Conservation (phyloP, 139 green algal genomes). For the Chlamydomonas applanata region DNA sequence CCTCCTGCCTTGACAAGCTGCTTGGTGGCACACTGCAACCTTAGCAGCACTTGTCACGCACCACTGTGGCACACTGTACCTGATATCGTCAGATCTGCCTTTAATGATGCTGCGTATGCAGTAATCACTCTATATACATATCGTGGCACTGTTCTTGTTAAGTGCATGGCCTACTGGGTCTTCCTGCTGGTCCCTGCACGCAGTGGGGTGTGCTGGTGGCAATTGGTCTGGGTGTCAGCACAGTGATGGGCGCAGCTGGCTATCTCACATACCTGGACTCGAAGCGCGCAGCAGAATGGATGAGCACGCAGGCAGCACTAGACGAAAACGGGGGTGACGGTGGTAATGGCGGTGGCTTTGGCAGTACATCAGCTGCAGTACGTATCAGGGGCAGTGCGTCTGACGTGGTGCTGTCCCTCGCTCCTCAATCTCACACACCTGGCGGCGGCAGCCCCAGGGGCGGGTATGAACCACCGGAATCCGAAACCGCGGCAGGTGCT, state of each 20-base stretch:
- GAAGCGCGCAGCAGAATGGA: conserved; percentile 10
- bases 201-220: conserved; percentile 19
- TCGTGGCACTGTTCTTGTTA: too few relatives aligned
- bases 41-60: too few relatives aligned
- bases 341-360: background rate
- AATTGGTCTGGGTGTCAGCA: conserved; percentile 19
- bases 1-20: too few relatives aligned
- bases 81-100: too few relatives aligned
- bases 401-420: background rate
- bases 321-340: background rate
- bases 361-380: background rate
- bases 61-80: too few relatives aligned
- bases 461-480: background rate
- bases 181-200: background rate
- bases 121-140: too few relatives aligned
- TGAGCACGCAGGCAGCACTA: background rate
- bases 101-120: too few relatives aligned
- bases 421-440: background rate
- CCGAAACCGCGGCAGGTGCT: background rate
- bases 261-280: conserved; percentile 32
- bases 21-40: too few relatives aligned
- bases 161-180: too few relatives aligned
- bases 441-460: background rate
- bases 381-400: background rate
- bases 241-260: conserved; percentile 4